These are phyloP conservation scores for Pyropia yezoensis DNA, from an alignment of 23 red algal genomes.

Conservation along the genomic window DNA sequence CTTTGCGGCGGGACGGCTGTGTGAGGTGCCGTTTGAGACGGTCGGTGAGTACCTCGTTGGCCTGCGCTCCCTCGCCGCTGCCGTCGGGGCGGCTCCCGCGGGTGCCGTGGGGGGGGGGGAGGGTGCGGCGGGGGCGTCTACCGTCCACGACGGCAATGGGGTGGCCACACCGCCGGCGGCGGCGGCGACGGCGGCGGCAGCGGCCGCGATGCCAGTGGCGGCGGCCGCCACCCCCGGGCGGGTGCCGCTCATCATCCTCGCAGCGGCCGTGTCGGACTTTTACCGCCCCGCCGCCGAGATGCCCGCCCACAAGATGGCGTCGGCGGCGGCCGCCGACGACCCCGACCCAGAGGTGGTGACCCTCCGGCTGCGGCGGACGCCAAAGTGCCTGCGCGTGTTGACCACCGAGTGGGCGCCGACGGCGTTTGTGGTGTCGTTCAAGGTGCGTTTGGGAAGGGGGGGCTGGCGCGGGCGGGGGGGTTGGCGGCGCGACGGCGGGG, in stretches of 20 bases:
- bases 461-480: too few species aligned
- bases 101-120: too few species aligned
- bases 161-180: too few species aligned
- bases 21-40: slow-evolving; percentile 47
- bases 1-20: slow-evolving; percentile 8
- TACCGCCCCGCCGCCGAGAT: slow-evolving; percentile 41
- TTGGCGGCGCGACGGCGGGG: too few species aligned
- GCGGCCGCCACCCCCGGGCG: background rate
- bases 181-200: background rate
- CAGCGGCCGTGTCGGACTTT: slow-evolving; percentile 93
- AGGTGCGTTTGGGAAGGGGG: slow-evolving; percentile 29
- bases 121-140: too few species aligned
- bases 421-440: slow-evolving; percentile 74
- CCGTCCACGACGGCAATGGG: too few species aligned
- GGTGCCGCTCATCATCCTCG: slow-evolving; percentile 56
- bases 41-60: slow-evolving; percentile 59
- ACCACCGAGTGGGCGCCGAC: slow-evolving; percentile 56
- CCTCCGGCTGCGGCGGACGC: slow-evolving; percentile 35
- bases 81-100: background rate
- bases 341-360: slow-evolving; percentile 4
- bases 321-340: background rate
- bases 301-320: slow-evolving; percentile 65
- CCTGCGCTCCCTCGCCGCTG: slow-evolving; percentile 31
- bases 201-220: background rate
- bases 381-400: slow-evolving; percentile 65